Evolutionary conservation across 208 protist species (phyloP), one percentile per base, ranked within the genome.

Genomic region (Trypanosoma cruzi): DNA sequence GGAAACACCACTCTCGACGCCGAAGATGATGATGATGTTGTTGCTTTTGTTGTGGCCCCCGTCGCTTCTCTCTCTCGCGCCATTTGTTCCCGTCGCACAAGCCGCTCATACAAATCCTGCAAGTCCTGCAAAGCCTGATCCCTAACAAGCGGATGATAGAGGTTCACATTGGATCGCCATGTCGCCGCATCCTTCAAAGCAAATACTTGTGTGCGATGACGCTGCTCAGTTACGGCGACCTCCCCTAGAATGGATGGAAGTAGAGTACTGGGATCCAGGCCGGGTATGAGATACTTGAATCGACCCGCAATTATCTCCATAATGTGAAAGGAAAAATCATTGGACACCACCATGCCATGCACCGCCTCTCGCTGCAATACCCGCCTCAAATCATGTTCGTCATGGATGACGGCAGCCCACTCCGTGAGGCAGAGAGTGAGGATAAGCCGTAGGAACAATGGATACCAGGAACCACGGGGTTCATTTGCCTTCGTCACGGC

Each of bases 381-480:
- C 22, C 56, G 4, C 22, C 26, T 31, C 40, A 80, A 16, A 44
- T 68, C 68, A 28, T 8, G 2, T 36, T 52, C 49, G 31, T 71
- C 46, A 24, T 44, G 8, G 42, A 70, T 65, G 8, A 29, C 22
- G 16, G 18, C 20, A 16, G 34, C 24, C 29, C 64, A 71, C 29
- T 76, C 56, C 1, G 26, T 34, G 0, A 60, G 18, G 52, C 42
- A 60, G 24, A 95, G 50, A 13, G 86, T 95, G 24, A 95, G 59
- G 54, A 92, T 64, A 52, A 89, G 79, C 0, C 89, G 84, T 28
- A 92, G 48, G 36, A 86, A 90, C 18, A 22, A 36, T 10, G 65
- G 14, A 36, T 75, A 79, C 24, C 75, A 82, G 7, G 68, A 28
- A 36, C 14, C 31, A 11, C 16, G 13, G 8, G 10, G 5, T 26